phyloP scores from a whole-genome alignment of 306 rosid genomes.

The Adenanthera pavonina region DNA sequence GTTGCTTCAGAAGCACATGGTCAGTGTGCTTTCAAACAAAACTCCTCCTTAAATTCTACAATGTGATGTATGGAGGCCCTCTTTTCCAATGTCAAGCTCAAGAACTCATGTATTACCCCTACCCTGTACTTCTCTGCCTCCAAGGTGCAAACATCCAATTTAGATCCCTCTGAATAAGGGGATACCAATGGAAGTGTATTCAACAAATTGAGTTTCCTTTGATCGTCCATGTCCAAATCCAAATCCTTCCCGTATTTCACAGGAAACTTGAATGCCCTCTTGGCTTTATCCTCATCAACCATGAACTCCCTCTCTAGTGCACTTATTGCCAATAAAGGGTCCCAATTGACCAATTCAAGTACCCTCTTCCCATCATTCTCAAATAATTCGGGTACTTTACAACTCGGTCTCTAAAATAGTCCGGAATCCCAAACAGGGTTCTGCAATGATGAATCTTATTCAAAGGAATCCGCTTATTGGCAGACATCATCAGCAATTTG shows the following conservation, averaged over 20 bases:
- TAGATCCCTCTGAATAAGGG: constrained; percentile 80
- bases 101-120: constrained; percentile 81
- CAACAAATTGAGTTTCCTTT: constrained; percentile 70
- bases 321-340: constrained; percentile 74
- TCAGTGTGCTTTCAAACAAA: constrained; percentile 89
- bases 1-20: constrained; percentile 85
- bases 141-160: constrained; percentile 72
- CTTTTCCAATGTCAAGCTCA: constrained; percentile 92
- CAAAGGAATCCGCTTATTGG: constrained; percentile 60
- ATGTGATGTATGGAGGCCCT: constrained; percentile 89
- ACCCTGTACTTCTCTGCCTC: constrained; percentile 91
- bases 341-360: constrained; percentile 87
- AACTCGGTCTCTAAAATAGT: constrained; percentile 78
- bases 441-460: constrained; percentile 74
- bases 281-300: constrained; percentile 70
- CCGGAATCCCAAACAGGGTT: constrained; percentile 73
- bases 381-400: constrained; percentile 58
- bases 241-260: constrained; percentile 81
- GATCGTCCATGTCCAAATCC: constrained; percentile 66
- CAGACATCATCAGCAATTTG: constrained; percentile 81
- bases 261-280: constrained; percentile 74
- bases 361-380: constrained; percentile 63
- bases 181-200: constrained; percentile 83
- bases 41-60: constrained; percentile 94
- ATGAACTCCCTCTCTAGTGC: constrained; percentile 79